Conservation (phyloP, 768 basidiomycete species). For the Suillus paluster region DNA sequence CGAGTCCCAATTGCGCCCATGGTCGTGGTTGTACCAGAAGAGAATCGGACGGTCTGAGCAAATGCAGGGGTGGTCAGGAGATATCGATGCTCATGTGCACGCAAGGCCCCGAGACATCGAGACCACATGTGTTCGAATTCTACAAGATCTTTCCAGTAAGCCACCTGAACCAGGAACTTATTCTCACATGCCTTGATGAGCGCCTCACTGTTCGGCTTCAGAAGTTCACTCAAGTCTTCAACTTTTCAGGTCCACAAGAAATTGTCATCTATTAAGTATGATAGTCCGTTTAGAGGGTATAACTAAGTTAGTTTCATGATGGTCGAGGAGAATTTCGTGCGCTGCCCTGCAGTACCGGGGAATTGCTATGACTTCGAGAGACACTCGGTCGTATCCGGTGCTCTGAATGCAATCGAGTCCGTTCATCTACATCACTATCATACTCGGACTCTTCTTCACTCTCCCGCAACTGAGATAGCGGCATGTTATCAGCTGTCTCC, state of each 20-base stretch:
- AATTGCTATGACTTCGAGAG: slow-evolving; percentile 60
- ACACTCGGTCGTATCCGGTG: slow-evolving; percentile 32
- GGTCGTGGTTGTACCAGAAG: slow-evolving; percentile 18
- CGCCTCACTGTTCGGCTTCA: slow-evolving; percentile 19
- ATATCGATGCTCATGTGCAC: slow-evolving; percentile 28
- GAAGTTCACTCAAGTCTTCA: not conserved
- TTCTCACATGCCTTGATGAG: slow-evolving; percentile 6
- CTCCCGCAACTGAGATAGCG: slow-evolving; percentile 68
- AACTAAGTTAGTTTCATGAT: slow-evolving; percentile 17
- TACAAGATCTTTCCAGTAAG: not conserved
- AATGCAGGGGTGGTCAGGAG: slow-evolving; percentile 18
- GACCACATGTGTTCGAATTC: slow-evolving; percentile 29
- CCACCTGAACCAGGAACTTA: slow-evolving; percentile 1
- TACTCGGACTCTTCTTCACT: slow-evolving; percentile 58
- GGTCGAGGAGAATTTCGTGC: slow-evolving; percentile 23
- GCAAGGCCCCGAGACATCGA: slow-evolving; percentile 9
- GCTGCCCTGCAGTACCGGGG: slow-evolving; percentile 46
- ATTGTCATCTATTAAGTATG: slow-evolving; percentile 28
- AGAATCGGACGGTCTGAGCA: slow-evolving; percentile 9
- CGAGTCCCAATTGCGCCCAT: slow-evolving; percentile 44
- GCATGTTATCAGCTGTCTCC: slow-evolving; percentile 50
- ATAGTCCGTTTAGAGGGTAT: slow-evolving; percentile 29
- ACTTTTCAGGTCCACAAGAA: not conserved
- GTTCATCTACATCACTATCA: slow-evolving; percentile 52
- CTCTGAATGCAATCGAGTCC: slow-evolving; percentile 37